Percentiles rank a stretch among this genome's conserved stretches.
These are phyloP conservation scores for Salix exigua DNA, from an alignment of 345 rosid species.

Conservation along the genomic window DNA sequence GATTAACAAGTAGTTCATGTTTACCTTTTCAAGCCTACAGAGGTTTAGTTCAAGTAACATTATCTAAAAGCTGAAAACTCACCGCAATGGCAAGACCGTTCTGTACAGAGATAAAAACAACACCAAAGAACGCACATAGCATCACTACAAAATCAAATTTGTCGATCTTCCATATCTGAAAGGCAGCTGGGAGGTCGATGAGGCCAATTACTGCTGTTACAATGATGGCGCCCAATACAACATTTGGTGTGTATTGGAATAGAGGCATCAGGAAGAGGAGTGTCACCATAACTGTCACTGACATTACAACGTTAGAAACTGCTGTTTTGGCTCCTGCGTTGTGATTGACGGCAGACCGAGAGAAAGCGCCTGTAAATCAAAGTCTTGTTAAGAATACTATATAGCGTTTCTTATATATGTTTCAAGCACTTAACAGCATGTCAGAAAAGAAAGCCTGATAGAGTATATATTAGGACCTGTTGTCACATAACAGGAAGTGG, in stretches of 20 bases:
- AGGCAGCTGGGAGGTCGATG: constrained; percentile 82
- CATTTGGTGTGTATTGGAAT: constrained; percentile 90
- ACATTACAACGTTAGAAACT: constrained; percentile 86
- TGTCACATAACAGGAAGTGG: constrained; percentile 92
- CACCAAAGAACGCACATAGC: constrained; percentile 81
- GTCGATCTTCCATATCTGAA: constrained; percentile 75
- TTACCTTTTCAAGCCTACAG: background rate
- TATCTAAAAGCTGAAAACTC: constrained; percentile 22
- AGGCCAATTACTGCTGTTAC: constrained; percentile 89
- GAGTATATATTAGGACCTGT: constrained; percentile 34
- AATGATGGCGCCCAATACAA: constrained; percentile 85
- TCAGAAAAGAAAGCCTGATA: background rate
- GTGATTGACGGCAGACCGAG: constrained; percentile 91
- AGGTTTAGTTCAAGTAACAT: background rate
- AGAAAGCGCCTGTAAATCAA: constrained; percentile 65
- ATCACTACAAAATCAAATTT: constrained; percentile 81
- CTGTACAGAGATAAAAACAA: constrained; percentile 77
- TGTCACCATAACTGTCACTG: constrained; percentile 87
- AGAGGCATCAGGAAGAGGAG: constrained; percentile 91
- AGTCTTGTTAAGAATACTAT: background rate
- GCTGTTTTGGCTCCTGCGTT: constrained; percentile 95
- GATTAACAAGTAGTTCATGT: background rate
- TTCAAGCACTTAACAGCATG: background rate
- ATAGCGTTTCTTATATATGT: background rate
- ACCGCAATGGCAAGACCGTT: constrained; percentile 84